Evolutionary conservation across 208 protist genomes (phyloP).

Genomic region (Wallacemonas sp.): DNA sequence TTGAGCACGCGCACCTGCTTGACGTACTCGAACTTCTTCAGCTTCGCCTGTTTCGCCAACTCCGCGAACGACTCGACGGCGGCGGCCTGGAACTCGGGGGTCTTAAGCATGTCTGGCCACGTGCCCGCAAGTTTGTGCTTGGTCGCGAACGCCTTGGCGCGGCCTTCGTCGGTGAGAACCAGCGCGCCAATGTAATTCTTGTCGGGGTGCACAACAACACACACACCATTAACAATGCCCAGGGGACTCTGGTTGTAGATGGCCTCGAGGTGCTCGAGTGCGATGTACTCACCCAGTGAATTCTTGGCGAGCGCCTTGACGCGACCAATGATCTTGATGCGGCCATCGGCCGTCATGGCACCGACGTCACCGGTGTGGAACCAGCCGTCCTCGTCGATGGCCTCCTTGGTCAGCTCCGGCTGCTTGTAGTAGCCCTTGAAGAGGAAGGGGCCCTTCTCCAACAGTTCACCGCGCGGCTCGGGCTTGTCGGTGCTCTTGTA

Average conservation of each 20-base stretch:
- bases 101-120: conserved; percentile 33
- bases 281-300: conserved; percentile 90
- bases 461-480: conserved; percentile 78
- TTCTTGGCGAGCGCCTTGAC: conserved; percentile 92
- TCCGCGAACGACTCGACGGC: conserved; percentile 50
- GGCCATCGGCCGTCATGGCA: conserved; percentile 39
- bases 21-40: conserved; percentile 46
- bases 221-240: conserved; percentile 47
- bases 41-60: conserved; percentile 21
- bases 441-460: conserved; percentile 69
- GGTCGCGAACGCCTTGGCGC: conserved; percentile 47
- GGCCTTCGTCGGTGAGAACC: conserved; percentile 42
- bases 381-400: conserved; percentile 76
- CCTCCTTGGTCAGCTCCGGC: conserved; percentile 83
- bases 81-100: conserved; percentile 37
- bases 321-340: conserved; percentile 78
- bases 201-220: conserved; percentile 41
- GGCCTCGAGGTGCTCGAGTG: conserved; percentile 81
- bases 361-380: conserved; percentile 91
- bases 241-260: conserved; percentile 64
- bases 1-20: conserved; percentile 54
- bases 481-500: conserved; percentile 43
- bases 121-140: conserved; percentile 21
- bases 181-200: conserved; percentile 47
- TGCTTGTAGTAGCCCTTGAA: conserved; percentile 93